Percentiles rank a stretch among this genome's conserved stretches.
phyloP scores from a whole-genome alignment of 768 basidiomycete genomes.

The Epithele typhae region DNA sequence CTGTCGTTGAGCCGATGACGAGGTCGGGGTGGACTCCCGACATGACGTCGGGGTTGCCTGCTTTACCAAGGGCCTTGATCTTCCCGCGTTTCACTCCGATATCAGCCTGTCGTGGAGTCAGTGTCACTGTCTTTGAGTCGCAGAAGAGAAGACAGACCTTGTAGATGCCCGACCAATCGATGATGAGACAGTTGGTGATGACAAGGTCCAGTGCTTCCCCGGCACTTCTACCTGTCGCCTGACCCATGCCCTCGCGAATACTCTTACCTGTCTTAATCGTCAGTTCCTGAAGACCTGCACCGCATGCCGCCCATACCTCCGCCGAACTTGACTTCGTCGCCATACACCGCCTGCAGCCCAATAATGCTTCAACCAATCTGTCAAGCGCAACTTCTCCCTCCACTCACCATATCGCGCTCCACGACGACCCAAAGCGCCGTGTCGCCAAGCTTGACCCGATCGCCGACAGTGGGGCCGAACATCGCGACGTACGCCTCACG shows the following conservation, averaged over 20 bases:
- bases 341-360: constrained; percentile 66
- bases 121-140: no score
- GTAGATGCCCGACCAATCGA: constrained; percentile 95
- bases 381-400: not conserved
- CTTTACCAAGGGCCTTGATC: constrained; percentile 92
- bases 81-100: constrained; percentile 83
- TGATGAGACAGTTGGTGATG: constrained; percentile 90
- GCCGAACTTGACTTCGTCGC: constrained; percentile 97
- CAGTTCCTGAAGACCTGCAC: no score
- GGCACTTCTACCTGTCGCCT: constrained; percentile 70
- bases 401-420: constrained; percentile 70
- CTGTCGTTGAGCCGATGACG: constrained; percentile 86
- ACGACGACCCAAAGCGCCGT: constrained; percentile 90
- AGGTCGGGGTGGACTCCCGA: constrained; percentile 66
- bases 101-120: constrained; percentile 63
- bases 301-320: no score
- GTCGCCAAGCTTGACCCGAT: constrained; percentile 85
- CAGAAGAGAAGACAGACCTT: no score
- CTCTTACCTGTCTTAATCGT: constrained; percentile 80
- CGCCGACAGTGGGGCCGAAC: constrained; percentile 94
- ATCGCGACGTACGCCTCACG: constrained; percentile 83
- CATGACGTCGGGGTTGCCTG: constrained; percentile 96
- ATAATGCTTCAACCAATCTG: not conserved
- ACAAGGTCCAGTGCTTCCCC: constrained; percentile 79
- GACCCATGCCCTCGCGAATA: constrained; percentile 96